Base-by-base conservation (phyloP, 352 stramenopile species). In the Phytophthora kernoviae region DNA sequence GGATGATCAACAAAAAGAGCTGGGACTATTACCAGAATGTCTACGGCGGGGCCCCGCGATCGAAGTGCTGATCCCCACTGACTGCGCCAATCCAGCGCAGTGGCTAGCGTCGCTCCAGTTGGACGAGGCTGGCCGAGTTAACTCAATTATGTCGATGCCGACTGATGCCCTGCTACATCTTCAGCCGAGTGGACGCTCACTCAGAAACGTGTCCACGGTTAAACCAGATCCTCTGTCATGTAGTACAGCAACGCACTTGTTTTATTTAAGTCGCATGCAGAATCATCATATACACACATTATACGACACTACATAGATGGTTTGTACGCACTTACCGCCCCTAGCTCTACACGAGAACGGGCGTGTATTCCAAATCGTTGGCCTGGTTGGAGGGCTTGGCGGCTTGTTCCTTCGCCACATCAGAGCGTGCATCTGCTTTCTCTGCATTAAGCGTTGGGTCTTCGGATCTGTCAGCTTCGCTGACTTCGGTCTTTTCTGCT, bases 1-100 rank as follows among this genome's bases (percentile, higher is more conserved):
- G 83, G 24, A 75, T 92, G 70, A 90, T 92, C 65, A 92, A 92
- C 79, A 81, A 81, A 61, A 71, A 70, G 44, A 92, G 79, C 61
- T 92, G 83, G 83, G 80, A 90, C 18, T 88, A 75, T 42, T 92
- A 92, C 59, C 70, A 86, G 42, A 68, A 74, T 11, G 60, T 83
- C n/a, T 92, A 92, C 55, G 79, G 79, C 48, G 83, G 83, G 81
- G 83, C 0, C 83, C 83, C 8, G 80, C 79, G 20, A 86, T 92
- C 34, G 75, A 90, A 57, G 81, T 92, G 40, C 65, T 65, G n/a
- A 79, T 92, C 37, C 83, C 83, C 8, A 26, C 39, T 0, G 61
- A 88, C 54, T 90, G 80, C 41, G 70, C 62, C 10, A 80, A 79
- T 50, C 84, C 81, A 17, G 54, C 56, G 5, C 47, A 71, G 53